Evolutionary conservation across 179 eudicot genomes (phyloP).

Genomic region (Corrigiola litoralis): DNA sequence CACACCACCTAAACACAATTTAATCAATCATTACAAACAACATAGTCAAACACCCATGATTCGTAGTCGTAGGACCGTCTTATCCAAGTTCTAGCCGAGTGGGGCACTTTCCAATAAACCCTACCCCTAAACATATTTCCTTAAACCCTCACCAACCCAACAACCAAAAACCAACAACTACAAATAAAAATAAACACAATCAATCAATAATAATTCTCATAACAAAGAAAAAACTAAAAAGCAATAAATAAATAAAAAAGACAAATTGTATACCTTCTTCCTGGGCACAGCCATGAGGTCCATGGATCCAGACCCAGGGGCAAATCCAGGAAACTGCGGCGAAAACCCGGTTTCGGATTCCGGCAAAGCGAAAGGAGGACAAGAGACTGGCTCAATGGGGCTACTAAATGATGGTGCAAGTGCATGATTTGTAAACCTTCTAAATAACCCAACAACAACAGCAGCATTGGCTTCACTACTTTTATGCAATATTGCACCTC

Average conservation of each 20-base stretch:
- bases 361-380: conserved; percentile 40
- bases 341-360: conserved; percentile 28
- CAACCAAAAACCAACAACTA: neutral
- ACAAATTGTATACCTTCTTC: conserved; percentile 41
- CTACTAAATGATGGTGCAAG: conserved; percentile 33
- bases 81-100: too few relatives aligned
- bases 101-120: too few relatives aligned
- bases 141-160: conserved; percentile 7
- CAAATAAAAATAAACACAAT: conserved; percentile 1
- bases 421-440: conserved; percentile 44
- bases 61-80: too few relatives aligned
- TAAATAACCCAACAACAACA: conserved; percentile 15
- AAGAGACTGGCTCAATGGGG: conserved; percentile 21
- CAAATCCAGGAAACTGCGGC: conserved; percentile 28
- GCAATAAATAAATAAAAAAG: neutral
- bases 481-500: conserved; percentile 8
- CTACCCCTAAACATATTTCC: neutral
- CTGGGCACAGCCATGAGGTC: conserved; percentile 91
- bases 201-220: too few relatives aligned
- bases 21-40: too few relatives aligned
- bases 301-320: conserved; percentile 45
- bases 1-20: too few relatives aligned
- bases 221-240: conserved; percentile 2
- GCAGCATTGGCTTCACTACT: conserved; percentile 11
- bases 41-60: too few relatives aligned